These are phyloP conservation scores for Macadamia integrifolia DNA, from an alignment of 164 flowering plant species.

Conservation along the genomic window DNA sequence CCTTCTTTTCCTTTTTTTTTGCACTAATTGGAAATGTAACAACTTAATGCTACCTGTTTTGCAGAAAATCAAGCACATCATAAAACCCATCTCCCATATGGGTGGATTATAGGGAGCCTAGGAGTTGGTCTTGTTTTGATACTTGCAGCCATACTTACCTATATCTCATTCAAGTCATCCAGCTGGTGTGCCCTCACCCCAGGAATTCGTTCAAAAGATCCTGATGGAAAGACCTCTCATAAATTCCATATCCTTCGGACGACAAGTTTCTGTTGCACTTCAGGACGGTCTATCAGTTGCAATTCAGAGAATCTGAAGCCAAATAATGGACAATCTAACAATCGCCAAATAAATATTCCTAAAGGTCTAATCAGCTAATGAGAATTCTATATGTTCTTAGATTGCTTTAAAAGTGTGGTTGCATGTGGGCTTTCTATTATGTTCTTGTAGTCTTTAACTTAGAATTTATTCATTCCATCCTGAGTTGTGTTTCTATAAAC, in stretches of 20 bases:
- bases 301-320: constrained; percentile 47
- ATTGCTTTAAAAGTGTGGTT: background rate
- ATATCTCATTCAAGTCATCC: constrained; percentile 45
- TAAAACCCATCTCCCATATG: constrained; percentile 54
- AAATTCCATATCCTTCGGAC: constrained; percentile 76
- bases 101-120: constrained; percentile 73
- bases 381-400: background rate
- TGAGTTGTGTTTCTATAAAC: background rate
- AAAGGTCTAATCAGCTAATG: constrained; percentile 39
- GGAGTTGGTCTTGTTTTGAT: constrained; percentile 52
- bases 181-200: constrained; percentile 29
- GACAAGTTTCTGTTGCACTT: constrained; percentile 73
- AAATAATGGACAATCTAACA: constrained; percentile 43
- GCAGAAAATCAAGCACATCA: constrained; percentile 45
- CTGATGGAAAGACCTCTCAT: constrained; percentile 46
- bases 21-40: background rate
- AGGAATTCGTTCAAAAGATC: constrained; percentile 38
- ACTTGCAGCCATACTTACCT: constrained; percentile 34
- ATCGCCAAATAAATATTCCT: constrained; percentile 52
- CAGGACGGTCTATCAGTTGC: constrained; percentile 60
- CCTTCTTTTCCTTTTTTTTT: too few relatives aligned
- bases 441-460: background rate
- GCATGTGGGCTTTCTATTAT: background rate
- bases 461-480: background rate
- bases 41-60: constrained; percentile 19